phyloP scores from a whole-genome alignment of 139 green algal species.

The Ostreobium quekettii region DNA sequence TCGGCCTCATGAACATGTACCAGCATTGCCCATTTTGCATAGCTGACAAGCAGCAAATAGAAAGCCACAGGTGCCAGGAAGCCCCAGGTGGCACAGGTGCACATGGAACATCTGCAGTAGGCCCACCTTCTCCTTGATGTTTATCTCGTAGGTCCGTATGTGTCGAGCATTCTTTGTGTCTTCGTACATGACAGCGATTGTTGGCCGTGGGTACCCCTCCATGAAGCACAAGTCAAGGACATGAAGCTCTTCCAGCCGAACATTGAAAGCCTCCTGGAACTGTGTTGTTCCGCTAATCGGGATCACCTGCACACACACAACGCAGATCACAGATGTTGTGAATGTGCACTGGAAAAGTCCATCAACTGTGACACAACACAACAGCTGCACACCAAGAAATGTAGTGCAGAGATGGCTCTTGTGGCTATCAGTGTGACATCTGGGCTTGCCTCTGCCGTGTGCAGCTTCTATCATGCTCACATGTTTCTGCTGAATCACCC shows the following conservation, averaged over 20 bases:
- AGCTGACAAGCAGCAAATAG: too few relatives aligned
- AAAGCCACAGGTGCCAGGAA: not conserved
- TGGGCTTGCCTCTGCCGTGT: too few relatives aligned
- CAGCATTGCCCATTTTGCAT: too few relatives aligned
- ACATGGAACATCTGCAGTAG: not conserved
- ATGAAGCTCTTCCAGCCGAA: constrained; percentile 74
- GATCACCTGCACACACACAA: constrained; percentile 46
- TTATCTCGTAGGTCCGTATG: constrained; percentile 71
- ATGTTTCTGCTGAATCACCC: constrained; percentile 3
- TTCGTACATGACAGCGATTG: constrained; percentile 85
- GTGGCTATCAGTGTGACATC: too few relatives aligned
- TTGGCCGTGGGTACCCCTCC: constrained; percentile 43
- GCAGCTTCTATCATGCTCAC: not conserved
- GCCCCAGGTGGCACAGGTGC: too few relatives aligned
- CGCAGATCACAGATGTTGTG: not conserved
- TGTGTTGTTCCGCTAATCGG: constrained; percentile 51
- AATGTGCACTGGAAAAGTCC: too few relatives aligned
- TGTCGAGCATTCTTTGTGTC: constrained; percentile 81
- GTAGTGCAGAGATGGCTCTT: too few relatives aligned
- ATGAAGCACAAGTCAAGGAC: constrained; percentile 79
- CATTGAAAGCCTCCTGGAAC: constrained; percentile 77
- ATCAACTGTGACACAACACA: too few relatives aligned
- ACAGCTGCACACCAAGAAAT: too few relatives aligned
- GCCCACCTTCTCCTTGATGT: constrained; percentile 51
- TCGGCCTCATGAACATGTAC: too few relatives aligned